These are phyloP conservation scores for Globisporangium polare DNA, from an alignment of 352 stramenopile genomes.

Conservation along the genomic window DNA sequence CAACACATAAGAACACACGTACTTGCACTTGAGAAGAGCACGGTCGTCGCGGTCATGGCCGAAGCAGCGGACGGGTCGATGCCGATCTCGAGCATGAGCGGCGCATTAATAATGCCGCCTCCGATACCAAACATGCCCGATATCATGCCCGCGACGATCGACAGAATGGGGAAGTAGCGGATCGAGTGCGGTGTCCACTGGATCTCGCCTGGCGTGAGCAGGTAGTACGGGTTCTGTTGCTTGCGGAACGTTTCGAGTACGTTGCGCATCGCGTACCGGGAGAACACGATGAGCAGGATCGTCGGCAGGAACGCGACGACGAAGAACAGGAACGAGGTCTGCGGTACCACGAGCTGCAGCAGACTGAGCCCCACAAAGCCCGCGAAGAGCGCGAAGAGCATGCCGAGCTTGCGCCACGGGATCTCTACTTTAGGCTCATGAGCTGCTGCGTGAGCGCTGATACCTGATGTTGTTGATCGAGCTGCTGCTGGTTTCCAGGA, in stretches of 20 bases:
- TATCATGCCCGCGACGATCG: slow-evolving; percentile 87
- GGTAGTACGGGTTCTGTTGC: slow-evolving; percentile 52
- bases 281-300: slow-evolving; percentile 72
- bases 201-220: slow-evolving; percentile 27
- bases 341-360: slow-evolving; percentile 89
- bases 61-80: slow-evolving; percentile 79
- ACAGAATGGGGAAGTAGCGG: slow-evolving; percentile 87
- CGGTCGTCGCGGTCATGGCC: slow-evolving; percentile 84
- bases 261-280: slow-evolving; percentile 62
- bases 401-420: slow-evolving; percentile 72
- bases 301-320: slow-evolving; percentile 54
- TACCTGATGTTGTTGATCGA: background rate
- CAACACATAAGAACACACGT: slow-evolving; percentile 20
- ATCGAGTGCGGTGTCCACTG: slow-evolving; percentile 62
- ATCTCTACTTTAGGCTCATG: slow-evolving; percentile 44
- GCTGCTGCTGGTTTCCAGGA: background rate
- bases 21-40: slow-evolving; percentile 71
- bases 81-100: slow-evolving; percentile 93
- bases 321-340: slow-evolving; percentile 73
- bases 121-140: slow-evolving; percentile 95
- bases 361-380: slow-evolving; percentile 91
- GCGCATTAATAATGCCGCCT: slow-evolving; percentile 94
- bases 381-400: slow-evolving; percentile 85
- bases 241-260: slow-evolving; percentile 38
- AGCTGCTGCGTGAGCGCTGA: slow-evolving; percentile 3